Base-by-base conservation (phyloP, 352 stramenopile genomes). In the Globisporangium splendens region DNA sequence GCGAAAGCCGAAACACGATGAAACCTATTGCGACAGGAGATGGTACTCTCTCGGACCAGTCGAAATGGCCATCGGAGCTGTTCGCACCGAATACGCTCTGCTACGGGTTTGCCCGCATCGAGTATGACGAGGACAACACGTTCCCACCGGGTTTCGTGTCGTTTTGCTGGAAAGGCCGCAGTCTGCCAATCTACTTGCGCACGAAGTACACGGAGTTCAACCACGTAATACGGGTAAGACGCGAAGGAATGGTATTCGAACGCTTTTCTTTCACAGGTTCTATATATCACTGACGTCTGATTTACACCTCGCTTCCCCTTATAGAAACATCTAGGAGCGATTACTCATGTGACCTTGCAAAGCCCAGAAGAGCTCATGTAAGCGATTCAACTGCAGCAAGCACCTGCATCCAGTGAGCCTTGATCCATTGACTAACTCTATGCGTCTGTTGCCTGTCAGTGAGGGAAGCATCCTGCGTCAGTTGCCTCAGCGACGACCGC, bases 161-260 rank as follows among this genome's bases (percentile, higher is more conserved):
- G 24, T 93, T 93, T 50, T 94, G 84, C 72, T 96, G 86, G 86
- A 96, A 96, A 75, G 86, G 86, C 47, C 68, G 78, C n/a, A 91
- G 80, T 50, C 62, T 93, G 10, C 84, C 86, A 3, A 93, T 96
- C 54, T 91, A 92, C 46, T 46, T 94, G 42, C 83, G 86, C 48
- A 91, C 83, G 8, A 96, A 96, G 56, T 92, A 89, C 68, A 84
- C 84, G 3, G 86, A 96, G 66, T 96, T 93, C 65, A 90, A 96
- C 63, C 86, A 94, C 50, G 79, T 91, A 42, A 96, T 96, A 62
- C 69, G 81, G 56, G 85, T 92, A 51, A 55, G 75, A 69, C 35
- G 44, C 13, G 20, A 22, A 46, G 21, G n/a, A 17, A 22, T 14
- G 5, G 5, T 5, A 31, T 31, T 31, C 24, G 5, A 31, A 31